Conservation (phyloP, 1,139 yeast genomes). For the Scheffersomyces insectosa region DNA sequence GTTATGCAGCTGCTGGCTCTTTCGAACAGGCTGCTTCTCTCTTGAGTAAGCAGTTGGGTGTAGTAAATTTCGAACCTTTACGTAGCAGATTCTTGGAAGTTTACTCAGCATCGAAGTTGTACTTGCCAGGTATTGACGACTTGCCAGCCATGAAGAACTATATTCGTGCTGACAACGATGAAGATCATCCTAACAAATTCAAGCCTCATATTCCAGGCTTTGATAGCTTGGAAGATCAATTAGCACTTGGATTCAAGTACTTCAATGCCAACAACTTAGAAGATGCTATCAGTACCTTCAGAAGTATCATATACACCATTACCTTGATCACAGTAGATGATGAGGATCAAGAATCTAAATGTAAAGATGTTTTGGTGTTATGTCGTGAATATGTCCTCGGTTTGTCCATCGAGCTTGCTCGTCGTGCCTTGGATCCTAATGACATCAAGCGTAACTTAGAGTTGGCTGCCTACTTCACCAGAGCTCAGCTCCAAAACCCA, state of each 20-base stretch:
- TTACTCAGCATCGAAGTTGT: constrained; percentile 76
- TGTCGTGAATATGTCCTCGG: constrained; percentile 93
- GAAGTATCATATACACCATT: constrained; percentile 75
- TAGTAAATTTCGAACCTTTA: constrained; percentile 83
- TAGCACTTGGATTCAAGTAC: constrained; percentile 75
- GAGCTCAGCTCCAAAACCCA: constrained; percentile 74
- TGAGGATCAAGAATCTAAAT: constrained; percentile 75
- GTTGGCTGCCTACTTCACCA: constrained; percentile 93
- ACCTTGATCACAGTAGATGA: constrained; percentile 70
- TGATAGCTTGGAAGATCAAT: constrained; percentile 61
- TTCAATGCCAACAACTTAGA: constrained; percentile 84
- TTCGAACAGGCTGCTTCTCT: constrained; percentile 95
- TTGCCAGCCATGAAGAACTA: constrained; percentile 70
- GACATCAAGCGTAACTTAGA: constrained; percentile 87
- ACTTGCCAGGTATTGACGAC: constrained; percentile 69
- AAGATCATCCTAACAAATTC: constrained; percentile 55
- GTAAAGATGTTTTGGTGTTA: constrained; percentile 66
- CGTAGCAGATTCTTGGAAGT: constrained; percentile 80
- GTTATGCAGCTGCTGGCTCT: constrained; percentile 93
- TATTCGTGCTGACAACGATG: constrained; percentile 61
- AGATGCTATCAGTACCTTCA: constrained; percentile 76
- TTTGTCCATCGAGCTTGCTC: constrained; percentile 81
- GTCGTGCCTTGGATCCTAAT: constrained; percentile 72
- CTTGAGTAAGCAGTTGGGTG: constrained; percentile 85
- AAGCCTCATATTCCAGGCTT: constrained; percentile 78